phyloP scores from a whole-genome alignment of 2,329 filamentous ascomycete genomes.

The Microdochium trichocladiopsis region DNA sequence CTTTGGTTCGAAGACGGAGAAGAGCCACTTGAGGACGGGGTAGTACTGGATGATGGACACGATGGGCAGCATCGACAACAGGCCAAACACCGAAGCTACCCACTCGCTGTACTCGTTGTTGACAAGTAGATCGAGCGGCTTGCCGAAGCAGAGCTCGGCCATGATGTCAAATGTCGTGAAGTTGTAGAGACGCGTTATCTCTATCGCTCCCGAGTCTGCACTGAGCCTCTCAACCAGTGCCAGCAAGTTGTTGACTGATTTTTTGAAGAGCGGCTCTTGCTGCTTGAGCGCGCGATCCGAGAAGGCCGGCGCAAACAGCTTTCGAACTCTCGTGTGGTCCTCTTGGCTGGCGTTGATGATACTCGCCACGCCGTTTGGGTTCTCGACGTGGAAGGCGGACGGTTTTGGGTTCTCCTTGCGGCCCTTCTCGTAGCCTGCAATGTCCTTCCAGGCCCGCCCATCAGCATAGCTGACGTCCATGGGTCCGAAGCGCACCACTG shows the following conservation, averaged over 20 bases:
- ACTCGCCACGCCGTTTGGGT: no score
- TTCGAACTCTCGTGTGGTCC: neutral
- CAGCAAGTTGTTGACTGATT: slow-evolving; percentile 3
- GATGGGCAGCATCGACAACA: slow-evolving; percentile 15
- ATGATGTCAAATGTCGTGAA: slow-evolving; percentile 13
- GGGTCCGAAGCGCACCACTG: slow-evolving; percentile 11
- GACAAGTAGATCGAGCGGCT: slow-evolving; percentile 10
- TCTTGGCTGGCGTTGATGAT: no score
- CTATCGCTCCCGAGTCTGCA: neutral
- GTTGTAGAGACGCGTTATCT: slow-evolving; percentile 6
- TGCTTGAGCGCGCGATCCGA: slow-evolving; percentile 10
- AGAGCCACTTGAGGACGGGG: slow-evolving; percentile 9
- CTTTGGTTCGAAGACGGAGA: neutral
- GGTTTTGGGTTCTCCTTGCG: no score
- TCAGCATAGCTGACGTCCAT: slow-evolving; percentile 8
- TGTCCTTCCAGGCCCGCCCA: no score
- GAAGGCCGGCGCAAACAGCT: slow-evolving; percentile 8
- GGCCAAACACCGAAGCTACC: slow-evolving; percentile 12
- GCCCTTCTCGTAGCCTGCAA: no score
- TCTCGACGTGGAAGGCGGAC: no score
- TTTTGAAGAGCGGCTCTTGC: slow-evolving; percentile 8
- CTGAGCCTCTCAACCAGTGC: slow-evolving; percentile 2
- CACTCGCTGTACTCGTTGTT: slow-evolving; percentile 10
- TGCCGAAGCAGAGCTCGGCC: slow-evolving; percentile 10
- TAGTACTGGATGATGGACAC: slow-evolving; percentile 15